These are phyloP conservation scores for Penicillium herquei DNA, from an alignment of 495 filamentous ascomycete genomes.

Conservation along the genomic window DNA sequence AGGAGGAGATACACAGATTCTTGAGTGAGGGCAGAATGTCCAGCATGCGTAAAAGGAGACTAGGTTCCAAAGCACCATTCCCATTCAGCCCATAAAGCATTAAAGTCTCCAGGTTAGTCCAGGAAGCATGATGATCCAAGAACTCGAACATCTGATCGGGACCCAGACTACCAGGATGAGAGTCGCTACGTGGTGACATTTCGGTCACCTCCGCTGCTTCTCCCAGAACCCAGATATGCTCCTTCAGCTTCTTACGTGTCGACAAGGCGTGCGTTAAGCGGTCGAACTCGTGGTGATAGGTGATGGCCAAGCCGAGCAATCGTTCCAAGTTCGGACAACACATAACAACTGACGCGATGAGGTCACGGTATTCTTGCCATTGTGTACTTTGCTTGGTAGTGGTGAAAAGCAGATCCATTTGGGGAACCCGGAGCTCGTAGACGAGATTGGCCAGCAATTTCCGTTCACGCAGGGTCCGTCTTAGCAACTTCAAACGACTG, in stretches of 20 bases:
- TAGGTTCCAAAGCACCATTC: slow-evolving; percentile 61
- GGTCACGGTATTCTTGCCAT: slow-evolving; percentile 63
- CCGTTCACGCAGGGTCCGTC: slow-evolving; percentile 71
- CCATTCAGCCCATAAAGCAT: slow-evolving; percentile 63
- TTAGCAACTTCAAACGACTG: slow-evolving; percentile 68
- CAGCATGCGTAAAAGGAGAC: slow-evolving; percentile 67
- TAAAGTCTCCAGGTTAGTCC: slow-evolving; percentile 70
- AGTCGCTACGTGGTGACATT: slow-evolving; percentile 42
- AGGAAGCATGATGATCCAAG: slow-evolving; percentile 65
- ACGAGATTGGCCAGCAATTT: slow-evolving; percentile 71
- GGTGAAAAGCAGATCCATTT: slow-evolving; percentile 51
- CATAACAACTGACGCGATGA: slow-evolving; percentile 80
- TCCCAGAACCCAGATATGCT: slow-evolving; percentile 76
- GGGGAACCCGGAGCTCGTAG: slow-evolving; percentile 69
- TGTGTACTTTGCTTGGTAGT: slow-evolving; percentile 44
- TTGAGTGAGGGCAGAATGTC: slow-evolving; percentile 65
- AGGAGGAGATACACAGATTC: slow-evolving; percentile 71
- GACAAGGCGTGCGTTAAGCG: slow-evolving; percentile 77
- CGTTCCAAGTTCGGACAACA: slow-evolving; percentile 81
- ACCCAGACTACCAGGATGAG: slow-evolving; percentile 54
- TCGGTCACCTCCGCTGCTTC: slow-evolving; percentile 47
- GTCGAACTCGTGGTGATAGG: slow-evolving; percentile 71
- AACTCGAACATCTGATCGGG: slow-evolving; percentile 66
- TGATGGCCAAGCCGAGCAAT: slow-evolving; percentile 66
- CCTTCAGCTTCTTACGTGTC: slow-evolving; percentile 67